Evolutionary conservation across 768 basidiomycete species (phyloP).

Genomic region (Candolleomyces efflorescens): DNA sequence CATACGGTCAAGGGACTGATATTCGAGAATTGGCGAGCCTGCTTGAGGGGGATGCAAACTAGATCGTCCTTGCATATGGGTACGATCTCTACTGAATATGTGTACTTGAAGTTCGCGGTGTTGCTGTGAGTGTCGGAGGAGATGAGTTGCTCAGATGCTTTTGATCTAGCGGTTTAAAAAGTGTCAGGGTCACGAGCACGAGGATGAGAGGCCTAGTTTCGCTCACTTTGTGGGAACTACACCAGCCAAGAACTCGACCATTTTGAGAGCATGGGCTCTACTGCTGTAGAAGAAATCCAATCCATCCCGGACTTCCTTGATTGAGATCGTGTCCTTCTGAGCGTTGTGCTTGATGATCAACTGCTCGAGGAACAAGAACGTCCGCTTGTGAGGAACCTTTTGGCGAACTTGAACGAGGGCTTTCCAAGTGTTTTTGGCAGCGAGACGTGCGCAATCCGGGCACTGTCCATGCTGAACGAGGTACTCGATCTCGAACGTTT

Average conservation of each 20-base stretch:
- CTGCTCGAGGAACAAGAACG: constrained; percentile 96
- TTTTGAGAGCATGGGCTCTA: constrained; percentile 89
- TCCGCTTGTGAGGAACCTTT: constrained; percentile 97
- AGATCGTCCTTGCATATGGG: constrained; percentile 99
- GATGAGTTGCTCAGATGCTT: constrained; percentile 91
- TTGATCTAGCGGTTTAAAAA: constrained; percentile 50
- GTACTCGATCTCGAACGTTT: constrained; percentile 96
- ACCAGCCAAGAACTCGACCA: constrained; percentile 88
- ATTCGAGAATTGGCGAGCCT: constrained; percentile 79
- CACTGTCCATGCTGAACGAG: constrained; percentile 95
- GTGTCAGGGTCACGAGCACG: neutral
- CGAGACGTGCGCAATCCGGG: constrained; percentile 87
- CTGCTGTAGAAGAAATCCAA: constrained; percentile 96
- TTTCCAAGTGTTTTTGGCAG: constrained; percentile 99
- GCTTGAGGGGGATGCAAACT: constrained; percentile 81
- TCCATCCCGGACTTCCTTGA: constrained; percentile 92
- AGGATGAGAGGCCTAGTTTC: neutral
- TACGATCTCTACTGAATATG: constrained; percentile 95
- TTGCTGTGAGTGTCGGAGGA: constrained; percentile 89
- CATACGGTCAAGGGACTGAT: constrained; percentile 87
- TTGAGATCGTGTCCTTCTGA: constrained; percentile 91
- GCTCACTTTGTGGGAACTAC: constrained; percentile 86
- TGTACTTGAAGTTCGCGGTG: constrained; percentile 96
- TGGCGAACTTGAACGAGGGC: constrained; percentile 98
- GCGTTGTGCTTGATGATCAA: constrained; percentile 95